These are phyloP conservation scores for Allomyces javanicus DNA, from an alignment of 192 early-diverging fungal genomes.

Conservation along the genomic window DNA sequence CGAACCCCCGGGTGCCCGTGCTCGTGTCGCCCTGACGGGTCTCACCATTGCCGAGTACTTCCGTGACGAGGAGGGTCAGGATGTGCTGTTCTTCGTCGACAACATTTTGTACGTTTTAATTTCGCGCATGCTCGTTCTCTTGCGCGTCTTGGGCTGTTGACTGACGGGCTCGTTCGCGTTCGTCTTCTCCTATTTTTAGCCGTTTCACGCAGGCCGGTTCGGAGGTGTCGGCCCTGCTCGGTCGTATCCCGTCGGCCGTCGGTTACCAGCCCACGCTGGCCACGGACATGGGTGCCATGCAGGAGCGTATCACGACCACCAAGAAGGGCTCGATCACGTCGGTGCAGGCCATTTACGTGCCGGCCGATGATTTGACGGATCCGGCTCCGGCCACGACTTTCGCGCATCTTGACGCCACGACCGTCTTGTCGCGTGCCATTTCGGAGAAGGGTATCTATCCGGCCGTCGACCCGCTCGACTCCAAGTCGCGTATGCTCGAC, in stretches of 20 bases:
- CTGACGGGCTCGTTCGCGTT: no score
- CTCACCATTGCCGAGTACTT: conserved; percentile 99
- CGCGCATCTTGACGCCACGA: conserved; percentile 97
- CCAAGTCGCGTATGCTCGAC: conserved; percentile 94
- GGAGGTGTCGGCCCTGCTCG: conserved; percentile 95
- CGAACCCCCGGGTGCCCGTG: conserved; percentile 97
- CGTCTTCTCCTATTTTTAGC: conserved; percentile 7
- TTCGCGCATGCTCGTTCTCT: no score
- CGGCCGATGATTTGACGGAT: conserved; percentile 98
- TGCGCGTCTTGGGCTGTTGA: no score
- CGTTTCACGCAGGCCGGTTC: conserved; percentile 99
- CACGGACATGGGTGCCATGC: conserved; percentile 98
- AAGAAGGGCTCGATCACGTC: conserved; percentile 99
- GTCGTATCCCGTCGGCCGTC: conserved; percentile 98
- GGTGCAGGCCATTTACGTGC: conserved; percentile 95
- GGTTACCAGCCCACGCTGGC: conserved; percentile 98
- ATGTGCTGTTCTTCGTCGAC: conserved; percentile 98
- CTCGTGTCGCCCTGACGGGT: conserved; percentile 91
- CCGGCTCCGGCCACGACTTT: conserved; percentile 98
- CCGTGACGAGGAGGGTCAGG: conserved; percentile 98
- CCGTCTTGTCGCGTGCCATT: conserved; percentile 94
- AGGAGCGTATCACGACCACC: conserved; percentile 99
- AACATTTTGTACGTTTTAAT: conserved; percentile 59
- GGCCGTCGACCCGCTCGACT: conserved; percentile 93
- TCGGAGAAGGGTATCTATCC: conserved; percentile 99